A percentile compares a stretch with the other conserved stretches of the same genome.
Evolutionary conservation across 163 green algal genomes (phyloP).

Genomic region (Chlorella variabilis): DNA sequence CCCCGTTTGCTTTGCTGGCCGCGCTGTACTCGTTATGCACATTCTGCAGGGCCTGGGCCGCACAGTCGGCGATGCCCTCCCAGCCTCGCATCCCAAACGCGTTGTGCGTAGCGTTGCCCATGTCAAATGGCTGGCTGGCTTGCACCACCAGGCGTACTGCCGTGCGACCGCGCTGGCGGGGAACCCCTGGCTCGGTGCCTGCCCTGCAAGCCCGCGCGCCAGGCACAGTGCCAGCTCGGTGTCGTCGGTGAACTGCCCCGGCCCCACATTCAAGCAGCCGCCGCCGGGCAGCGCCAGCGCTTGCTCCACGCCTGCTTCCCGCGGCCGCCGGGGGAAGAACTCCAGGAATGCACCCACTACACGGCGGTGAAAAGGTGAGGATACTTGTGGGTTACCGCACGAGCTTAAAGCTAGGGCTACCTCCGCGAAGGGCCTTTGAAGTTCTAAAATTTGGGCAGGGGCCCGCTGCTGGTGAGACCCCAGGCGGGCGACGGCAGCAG

Average conservation of each 20-base stretch:
- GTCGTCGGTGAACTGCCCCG: conserved; percentile 56
- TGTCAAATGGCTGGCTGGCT: conserved; percentile 52
- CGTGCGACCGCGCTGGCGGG: conserved; percentile 28
- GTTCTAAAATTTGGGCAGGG: too few species aligned
- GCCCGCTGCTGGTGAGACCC: too few species aligned
- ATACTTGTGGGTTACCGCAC: too few species aligned
- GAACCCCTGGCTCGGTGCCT: conserved; percentile 15
- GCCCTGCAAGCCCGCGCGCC: conserved; percentile 36
- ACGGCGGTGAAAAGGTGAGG: not conserved
- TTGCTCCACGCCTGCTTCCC: not conserved
- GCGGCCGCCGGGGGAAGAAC: conserved; percentile 19
- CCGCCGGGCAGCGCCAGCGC: conserved; percentile 53
- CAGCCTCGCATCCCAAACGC: not conserved
- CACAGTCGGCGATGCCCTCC: not conserved
- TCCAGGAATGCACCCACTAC: conserved; percentile 49
- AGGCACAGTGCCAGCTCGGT: conserved; percentile 55
- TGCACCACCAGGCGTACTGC: conserved; percentile 34
- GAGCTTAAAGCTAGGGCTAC: too few species aligned
- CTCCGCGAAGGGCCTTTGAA: too few species aligned
- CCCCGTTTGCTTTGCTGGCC: conserved; percentile 60
- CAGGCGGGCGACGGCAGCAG: not conserved
- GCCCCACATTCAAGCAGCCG: conserved; percentile 25
- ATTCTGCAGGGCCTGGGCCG: not conserved
- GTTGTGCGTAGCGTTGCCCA: conserved; percentile 30
- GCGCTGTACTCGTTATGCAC: conserved; percentile 1